phyloP scores from a whole-genome alignment of 2,329 filamentous ascomycete genomes.

The Stemphylium vesicarium region DNA sequence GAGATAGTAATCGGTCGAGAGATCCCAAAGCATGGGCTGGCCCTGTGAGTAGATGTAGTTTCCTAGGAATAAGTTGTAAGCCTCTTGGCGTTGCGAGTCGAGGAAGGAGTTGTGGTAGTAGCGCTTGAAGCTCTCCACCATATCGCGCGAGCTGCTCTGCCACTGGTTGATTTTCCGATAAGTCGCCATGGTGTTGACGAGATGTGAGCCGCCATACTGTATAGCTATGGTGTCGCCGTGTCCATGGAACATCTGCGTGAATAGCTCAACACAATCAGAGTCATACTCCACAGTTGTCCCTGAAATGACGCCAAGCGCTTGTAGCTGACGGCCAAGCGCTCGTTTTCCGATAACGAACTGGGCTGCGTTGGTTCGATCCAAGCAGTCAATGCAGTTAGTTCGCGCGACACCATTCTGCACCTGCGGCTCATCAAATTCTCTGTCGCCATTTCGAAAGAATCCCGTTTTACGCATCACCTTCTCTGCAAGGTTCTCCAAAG shows the following conservation, averaged over 20 bases:
- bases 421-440: slow-evolving; percentile 66
- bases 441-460: slow-evolving; percentile 93
- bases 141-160: slow-evolving; percentile 95
- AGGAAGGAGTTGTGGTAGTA: slow-evolving; percentile 99
- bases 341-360: slow-evolving; percentile 98
- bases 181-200: slow-evolving; percentile 99
- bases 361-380: slow-evolving; percentile 95
- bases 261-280: slow-evolving; percentile 92
- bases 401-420: slow-evolving; percentile 92
- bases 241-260: slow-evolving; percentile 96
- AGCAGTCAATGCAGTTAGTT: slow-evolving; percentile 97
- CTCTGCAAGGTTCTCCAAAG: slow-evolving; percentile 86
- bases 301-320: slow-evolving; percentile 86
- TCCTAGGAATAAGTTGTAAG: slow-evolving; percentile 95
- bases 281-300: slow-evolving; percentile 86
- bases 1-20: slow-evolving; percentile 93
- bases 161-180: slow-evolving; percentile 99
- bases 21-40: slow-evolving; percentile 95
- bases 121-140: slow-evolving; percentile 98
- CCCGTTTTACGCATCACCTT: slow-evolving; percentile 84
- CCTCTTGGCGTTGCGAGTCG: slow-evolving; percentile 96
- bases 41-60: slow-evolving; percentile 90
- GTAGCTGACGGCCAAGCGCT: slow-evolving; percentile 88
- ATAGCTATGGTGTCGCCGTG: slow-evolving; percentile 98
- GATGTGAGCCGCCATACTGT: slow-evolving; percentile 94